Evolutionary conservation across 768 basidiomycete species (phyloP).

Genomic region (Naematelia encephala): DNA sequence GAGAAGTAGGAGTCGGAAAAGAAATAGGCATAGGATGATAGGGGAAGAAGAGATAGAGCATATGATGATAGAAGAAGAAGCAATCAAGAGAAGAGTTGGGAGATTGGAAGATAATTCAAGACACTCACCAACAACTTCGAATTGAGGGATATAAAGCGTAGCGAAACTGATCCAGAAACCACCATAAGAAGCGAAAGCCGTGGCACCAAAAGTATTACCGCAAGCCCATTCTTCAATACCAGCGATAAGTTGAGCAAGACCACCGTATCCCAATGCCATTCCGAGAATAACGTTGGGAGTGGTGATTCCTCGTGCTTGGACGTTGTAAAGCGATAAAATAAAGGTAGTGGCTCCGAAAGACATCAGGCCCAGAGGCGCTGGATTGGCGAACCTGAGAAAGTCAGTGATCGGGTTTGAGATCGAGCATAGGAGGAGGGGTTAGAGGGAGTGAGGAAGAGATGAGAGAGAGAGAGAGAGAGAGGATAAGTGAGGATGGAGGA

Average conservation of each 20-base stretch:
- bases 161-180: constrained; percentile 48
- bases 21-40: too few species aligned
- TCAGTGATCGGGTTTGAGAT: neutral
- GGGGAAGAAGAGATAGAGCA: neutral
- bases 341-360: constrained; percentile 50
- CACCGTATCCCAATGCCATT: constrained; percentile 81
- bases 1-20: too few species aligned
- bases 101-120: too few species aligned
- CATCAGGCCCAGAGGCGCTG: constrained; percentile 49
- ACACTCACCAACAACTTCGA: constrained; percentile 27
- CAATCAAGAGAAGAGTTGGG: neutral
- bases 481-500: neutral
- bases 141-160: constrained; percentile 40
- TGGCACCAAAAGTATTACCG: constrained; percentile 52
- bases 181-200: constrained; percentile 48
- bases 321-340: constrained; percentile 48
- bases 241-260: constrained; percentile 77
- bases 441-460: neutral
- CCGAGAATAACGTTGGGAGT: constrained; percentile 54
- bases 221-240: constrained; percentile 62
- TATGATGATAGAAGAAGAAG: neutral
- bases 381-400: constrained; percentile 41
- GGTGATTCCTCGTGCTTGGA: constrained; percentile 32
- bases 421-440: neutral
- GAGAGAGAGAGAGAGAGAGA: neutral